A percentile compares a stretch with the other conserved stretches of the same genome.
These are phyloP conservation scores for Gomphus bonarii DNA, from an alignment of 1,284 basidiomycete genomes.

Conservation along the genomic window DNA sequence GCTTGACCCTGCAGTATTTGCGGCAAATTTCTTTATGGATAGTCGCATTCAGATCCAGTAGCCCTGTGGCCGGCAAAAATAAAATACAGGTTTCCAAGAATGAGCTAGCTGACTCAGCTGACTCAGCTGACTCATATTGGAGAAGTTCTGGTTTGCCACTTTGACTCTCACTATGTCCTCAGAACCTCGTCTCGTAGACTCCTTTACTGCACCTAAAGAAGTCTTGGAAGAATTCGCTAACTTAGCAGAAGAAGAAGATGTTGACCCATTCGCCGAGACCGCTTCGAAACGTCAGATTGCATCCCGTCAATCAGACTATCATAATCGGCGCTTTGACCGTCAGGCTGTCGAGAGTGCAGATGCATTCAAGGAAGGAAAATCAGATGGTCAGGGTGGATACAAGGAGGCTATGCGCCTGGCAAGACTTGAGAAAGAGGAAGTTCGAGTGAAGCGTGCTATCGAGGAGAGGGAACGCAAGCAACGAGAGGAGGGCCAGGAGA, in stretches of 20 bases:
- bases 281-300: constrained; percentile 91
- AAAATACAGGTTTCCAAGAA: no score
- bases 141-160: not conserved
- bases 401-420: constrained; percentile 94
- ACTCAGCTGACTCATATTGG: not conserved
- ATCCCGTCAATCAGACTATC: constrained; percentile 91
- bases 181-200: constrained; percentile 56
- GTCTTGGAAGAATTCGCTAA: constrained; percentile 91
- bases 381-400: constrained; percentile 78
- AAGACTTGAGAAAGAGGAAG: constrained; percentile 90
- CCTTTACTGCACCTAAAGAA: constrained; percentile 89
- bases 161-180: constrained; percentile 23
- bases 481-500: constrained; percentile 69
- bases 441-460: constrained; percentile 73
- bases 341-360: constrained; percentile 70
- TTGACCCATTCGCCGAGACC: constrained; percentile 91
- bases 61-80: no score
- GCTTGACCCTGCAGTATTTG: not conserved
- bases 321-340: constrained; percentile 83
- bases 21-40: no score
- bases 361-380: constrained; percentile 55
- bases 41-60: no score
- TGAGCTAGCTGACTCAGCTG: not conserved
- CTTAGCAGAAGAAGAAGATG: constrained; percentile 82
- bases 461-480: constrained; percentile 78